These are phyloP conservation scores for Arthroderma uncinatum DNA, from an alignment of 2,329 filamentous ascomycete species.

Conservation along the genomic window DNA sequence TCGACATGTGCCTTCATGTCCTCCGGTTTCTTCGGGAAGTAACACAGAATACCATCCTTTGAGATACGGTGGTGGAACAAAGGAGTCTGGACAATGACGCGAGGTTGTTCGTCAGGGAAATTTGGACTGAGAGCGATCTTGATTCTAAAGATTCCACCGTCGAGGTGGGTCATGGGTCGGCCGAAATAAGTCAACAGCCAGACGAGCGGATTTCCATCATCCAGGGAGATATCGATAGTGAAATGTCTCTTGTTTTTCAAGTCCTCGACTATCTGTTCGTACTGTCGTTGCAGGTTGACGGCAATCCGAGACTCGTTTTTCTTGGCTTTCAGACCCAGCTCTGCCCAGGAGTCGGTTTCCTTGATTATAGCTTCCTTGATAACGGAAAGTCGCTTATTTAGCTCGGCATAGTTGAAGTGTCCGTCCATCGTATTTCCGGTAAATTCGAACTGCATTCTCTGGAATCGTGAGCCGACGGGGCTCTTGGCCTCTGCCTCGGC, in stretches of 20 bases:
- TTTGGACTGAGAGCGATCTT: conserved; percentile 67
- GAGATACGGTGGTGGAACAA: conserved; percentile 86
- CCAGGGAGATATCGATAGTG: conserved; percentile 64
- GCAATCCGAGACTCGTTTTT: conserved; percentile 62
- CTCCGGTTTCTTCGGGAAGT: conserved; percentile 59
- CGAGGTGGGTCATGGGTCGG: conserved; percentile 80
- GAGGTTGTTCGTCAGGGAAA: conserved; percentile 81
- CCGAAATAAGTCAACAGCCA: conserved; percentile 88
- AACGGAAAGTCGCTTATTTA: conserved; percentile 56
- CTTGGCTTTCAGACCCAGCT: conserved; percentile 53
- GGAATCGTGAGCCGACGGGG: conserved; percentile 53
- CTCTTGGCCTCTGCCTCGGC: conserved; percentile 52
- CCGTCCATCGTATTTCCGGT: conserved; percentile 72
- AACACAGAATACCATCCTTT: conserved; percentile 69
- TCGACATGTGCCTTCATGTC: conserved; percentile 76
- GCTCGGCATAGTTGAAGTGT: conserved; percentile 64
- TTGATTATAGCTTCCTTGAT: conserved; percentile 61
- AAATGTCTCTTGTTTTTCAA: conserved; percentile 60
- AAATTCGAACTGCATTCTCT: conserved; percentile 80
- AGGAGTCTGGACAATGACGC: conserved; percentile 65
- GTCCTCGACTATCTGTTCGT: conserved; percentile 64
- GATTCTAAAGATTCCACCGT: conserved; percentile 80
- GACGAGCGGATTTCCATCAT: conserved; percentile 74
- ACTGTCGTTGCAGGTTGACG: conserved; percentile 72
- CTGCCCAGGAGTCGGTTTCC: conserved; percentile 62